Evolutionary conservation across 2,329 filamentous ascomycete species (phyloP), one percentile per base, ranked within the genome.

Genomic region (Aspergillus ustus): DNA sequence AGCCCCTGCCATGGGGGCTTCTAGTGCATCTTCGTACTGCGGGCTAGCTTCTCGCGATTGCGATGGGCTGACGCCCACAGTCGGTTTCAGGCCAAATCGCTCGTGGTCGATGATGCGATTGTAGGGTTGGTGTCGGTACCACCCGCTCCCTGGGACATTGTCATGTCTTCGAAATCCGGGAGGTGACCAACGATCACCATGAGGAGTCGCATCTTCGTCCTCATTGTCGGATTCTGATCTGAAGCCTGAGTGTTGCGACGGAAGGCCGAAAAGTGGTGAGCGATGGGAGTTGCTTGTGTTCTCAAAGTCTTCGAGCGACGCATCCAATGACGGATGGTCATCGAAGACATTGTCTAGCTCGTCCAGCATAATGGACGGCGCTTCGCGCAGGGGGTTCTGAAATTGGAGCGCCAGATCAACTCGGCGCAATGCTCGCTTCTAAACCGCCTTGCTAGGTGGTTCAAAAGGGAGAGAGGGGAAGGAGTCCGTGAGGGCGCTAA

Each of bases 221-320:
- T 77, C 71, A 59, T 70, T 67, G 29, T 84, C 82, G 52, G 84
- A 80, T 40, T 80, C 79, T 17, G 81, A 88, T 67, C 85, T 83
- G 79, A 89, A 89, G 70, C 84, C 87, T 44, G 87, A 89, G 73
- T 88, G 86, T 66, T 86, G 84, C 53, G 84, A 87, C 17, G 84
- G 84, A 59, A 84, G 67, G 22, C 82, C 81, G 62, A 85, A 84
- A 56, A 83, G 73, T 19, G 84, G 85, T 17, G 83, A 84, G 37
- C 80, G 81, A 54, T 71, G 73, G 28, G 70, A 62, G 61, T 74
- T 73, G 63, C 82, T 82, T 68, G 81, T 80, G 65, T 81, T 81
- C 71, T 87, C 86, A 77, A 87, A 87, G 75, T 88, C 86, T 73
- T 86, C 84, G 67, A 88, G 82, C 60, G 84, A 87, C 59, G 83